Percentiles rank a stretch among this genome's conserved stretches.
Evolutionary conservation across 768 basidiomycete species (phyloP).

Genomic region (Lyophyllum semitale): DNA sequence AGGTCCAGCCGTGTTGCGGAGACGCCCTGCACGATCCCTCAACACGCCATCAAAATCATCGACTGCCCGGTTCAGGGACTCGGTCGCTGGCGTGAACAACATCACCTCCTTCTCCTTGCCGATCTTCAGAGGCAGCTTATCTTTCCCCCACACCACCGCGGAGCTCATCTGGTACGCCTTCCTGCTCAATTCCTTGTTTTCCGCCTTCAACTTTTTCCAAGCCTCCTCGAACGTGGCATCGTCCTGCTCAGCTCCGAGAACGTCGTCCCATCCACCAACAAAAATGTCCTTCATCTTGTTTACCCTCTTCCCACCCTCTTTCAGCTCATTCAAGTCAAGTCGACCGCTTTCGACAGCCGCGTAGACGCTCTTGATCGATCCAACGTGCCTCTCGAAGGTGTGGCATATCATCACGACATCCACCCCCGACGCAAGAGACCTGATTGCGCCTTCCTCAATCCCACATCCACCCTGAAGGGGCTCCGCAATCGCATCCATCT

Average conservation of each 20-base stretch:
- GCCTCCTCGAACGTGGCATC: constrained; percentile 20
- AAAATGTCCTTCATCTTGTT: constrained; percentile 51
- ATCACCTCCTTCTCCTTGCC: constrained; percentile 30
- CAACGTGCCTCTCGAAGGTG: constrained; percentile 51
- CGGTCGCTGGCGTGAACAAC: constrained; percentile 57
- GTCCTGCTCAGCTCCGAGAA: constrained; percentile 29
- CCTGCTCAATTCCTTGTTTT: constrained; percentile 42
- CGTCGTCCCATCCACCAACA: constrained; percentile 46
- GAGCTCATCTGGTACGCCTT: constrained; percentile 50
- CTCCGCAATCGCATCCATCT: constrained; percentile 72
- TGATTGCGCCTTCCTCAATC: constrained; percentile 53
- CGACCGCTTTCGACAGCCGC: constrained; percentile 47
- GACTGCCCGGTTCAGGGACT: constrained; percentile 62
- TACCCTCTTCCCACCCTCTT: constrained; percentile 47
- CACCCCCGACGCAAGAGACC: constrained; percentile 61
- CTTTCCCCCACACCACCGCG: constrained; percentile 46
- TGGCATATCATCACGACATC: constrained; percentile 81
- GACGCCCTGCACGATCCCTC: constrained; percentile 39
- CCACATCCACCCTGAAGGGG: constrained; percentile 46
- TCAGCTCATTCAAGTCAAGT: constrained; percentile 39
- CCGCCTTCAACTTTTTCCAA: constrained; percentile 39
- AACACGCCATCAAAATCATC: constrained; percentile 54
- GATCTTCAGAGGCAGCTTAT: constrained; percentile 36
- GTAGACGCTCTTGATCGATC: constrained; percentile 54
- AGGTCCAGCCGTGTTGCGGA: constrained; percentile 60